Conservation (phyloP, 2,329 filamentous ascomycete genomes). For the Botrytis byssoidea region DNA sequence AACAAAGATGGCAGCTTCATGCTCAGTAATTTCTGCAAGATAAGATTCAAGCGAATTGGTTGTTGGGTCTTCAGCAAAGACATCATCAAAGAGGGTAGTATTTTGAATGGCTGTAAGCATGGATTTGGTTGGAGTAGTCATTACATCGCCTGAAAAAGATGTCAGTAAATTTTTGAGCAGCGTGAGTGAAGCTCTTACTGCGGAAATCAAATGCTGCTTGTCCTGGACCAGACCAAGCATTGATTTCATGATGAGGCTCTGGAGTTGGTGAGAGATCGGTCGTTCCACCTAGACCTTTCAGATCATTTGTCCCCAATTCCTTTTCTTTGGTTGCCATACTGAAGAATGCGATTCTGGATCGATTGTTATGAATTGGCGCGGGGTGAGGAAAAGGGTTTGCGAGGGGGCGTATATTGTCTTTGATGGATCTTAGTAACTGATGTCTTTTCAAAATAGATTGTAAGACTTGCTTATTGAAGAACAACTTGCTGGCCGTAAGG, state of each 20-base stretch:
- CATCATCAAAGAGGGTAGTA: conserved; percentile 78
- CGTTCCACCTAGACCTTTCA: conserved; percentile 25
- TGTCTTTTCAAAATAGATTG: neutral
- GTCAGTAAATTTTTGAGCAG: neutral
- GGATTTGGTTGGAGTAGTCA: conserved; percentile 72
- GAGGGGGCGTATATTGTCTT: conserved; percentile 9
- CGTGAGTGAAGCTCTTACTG: conserved; percentile 29
- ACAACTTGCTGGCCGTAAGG: neutral
- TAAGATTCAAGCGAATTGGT: conserved; percentile 74
- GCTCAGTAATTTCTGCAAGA: conserved; percentile 69
- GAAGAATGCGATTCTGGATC: neutral
- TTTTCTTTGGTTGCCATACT: conserved; percentile 5
- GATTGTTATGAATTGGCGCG: neutral
- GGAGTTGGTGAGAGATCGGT: conserved; percentile 23
- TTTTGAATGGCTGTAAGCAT: conserved; percentile 80
- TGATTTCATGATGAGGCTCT: conserved; percentile 23
- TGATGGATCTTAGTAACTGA: conserved; percentile 8
- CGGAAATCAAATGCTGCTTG: conserved; percentile 40
- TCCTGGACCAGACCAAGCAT: conserved; percentile 38
- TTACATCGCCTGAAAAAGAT: conserved; percentile 54
- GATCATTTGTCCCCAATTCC: conserved; percentile 12
- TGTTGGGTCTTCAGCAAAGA: conserved; percentile 75
- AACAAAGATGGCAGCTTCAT: conserved; percentile 76
- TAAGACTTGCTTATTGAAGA: conserved; percentile 8
- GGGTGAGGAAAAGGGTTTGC: neutral